Evolutionary conservation across 2,329 filamentous ascomycete genomes (phyloP), one percentile per base, ranked within the genome.

Genomic region (Sclerotinia borealis): DNA sequence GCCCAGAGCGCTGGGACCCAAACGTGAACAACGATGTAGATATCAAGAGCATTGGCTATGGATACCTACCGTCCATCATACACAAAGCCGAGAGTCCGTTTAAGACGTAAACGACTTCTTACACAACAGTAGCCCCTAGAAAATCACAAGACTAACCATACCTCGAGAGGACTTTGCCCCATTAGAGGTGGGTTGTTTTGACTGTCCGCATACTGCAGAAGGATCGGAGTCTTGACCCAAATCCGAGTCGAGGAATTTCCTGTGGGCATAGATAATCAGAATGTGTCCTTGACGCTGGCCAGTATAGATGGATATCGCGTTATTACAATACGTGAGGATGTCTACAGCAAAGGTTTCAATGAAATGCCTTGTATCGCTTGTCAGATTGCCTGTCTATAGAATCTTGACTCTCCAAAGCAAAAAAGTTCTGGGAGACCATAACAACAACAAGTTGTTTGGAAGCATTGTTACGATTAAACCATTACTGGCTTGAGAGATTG

Each of bases 1-100:
- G n/a, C n/a, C n/a, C n/a, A n/a, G n/a, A n/a, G n/a, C n/a, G n/a
- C n/a, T n/a, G n/a, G n/a, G n/a, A n/a, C n/a, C n/a, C n/a, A n/a
- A n/a, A n/a, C n/a, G n/a, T n/a, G n/a, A 37, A 52, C 3, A 36
- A 13, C 13, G 27, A 10, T 10, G 11, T 22, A 34, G 29, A 52
- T 25, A 66, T 84, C 0, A 56, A 52, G 10, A 62, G 39, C 9
- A 55, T 62, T 6, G 76, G 83, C 49, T 90, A 92, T 76, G 91
- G 89, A 0, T 91, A 90, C 64, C 86, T 90, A 37, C 87, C 87
- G 0, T 95, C 93, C 71, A 90, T n/a, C n/a, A n/a, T n/a, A 86
- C 67, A 78, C 85, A 31, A 31, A 88, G 88, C 86, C 88, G 0
- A 76, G 88, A 5, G 81, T 87, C 0, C 91, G 87, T 63, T 88